phyloP scores from a whole-genome alignment of 306 rosid genomes.

The Lotus japonicus region DNA sequence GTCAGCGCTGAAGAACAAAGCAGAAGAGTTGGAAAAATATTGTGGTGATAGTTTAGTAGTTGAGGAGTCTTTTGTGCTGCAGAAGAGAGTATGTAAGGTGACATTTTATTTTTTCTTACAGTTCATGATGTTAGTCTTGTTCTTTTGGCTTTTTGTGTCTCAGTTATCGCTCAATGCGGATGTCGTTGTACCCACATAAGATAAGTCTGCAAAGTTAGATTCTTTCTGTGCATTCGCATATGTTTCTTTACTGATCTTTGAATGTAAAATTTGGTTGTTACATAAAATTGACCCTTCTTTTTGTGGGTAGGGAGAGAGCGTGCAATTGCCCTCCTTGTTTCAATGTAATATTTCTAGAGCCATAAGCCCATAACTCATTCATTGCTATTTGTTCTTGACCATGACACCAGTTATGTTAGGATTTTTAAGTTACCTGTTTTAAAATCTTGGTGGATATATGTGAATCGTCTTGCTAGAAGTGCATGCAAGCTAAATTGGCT shows the following conservation, averaged over 20 bases:
- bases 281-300: slow-evolving; percentile 24
- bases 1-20: slow-evolving; percentile 41
- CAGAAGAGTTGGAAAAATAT: slow-evolving; percentile 46
- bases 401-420: neutral
- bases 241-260: slow-evolving; percentile 21
- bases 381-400: slow-evolving; percentile 18
- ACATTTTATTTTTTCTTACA: slow-evolving; percentile 48
- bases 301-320: slow-evolving; percentile 11
- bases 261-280: slow-evolving; percentile 32
- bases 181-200: slow-evolving; percentile 74
- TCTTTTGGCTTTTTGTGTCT: slow-evolving; percentile 38
- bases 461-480: no score
- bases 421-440: neutral
- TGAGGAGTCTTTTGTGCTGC: slow-evolving; percentile 52
- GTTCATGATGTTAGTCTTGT: slow-evolving; percentile 42
- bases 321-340: slow-evolving; percentile 21
- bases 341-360: slow-evolving; percentile 21
- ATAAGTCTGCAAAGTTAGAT: slow-evolving; percentile 29
- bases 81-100: slow-evolving; percentile 49
- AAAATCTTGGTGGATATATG: neutral
- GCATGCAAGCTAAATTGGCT: no score
- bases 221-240: slow-evolving; percentile 32
- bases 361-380: neutral
- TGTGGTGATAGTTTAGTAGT: slow-evolving; percentile 41
- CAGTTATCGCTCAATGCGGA: slow-evolving; percentile 41